Evolutionary conservation across 2,329 filamentous ascomycete species (phyloP), one percentile per base, ranked within the genome.

Genomic region (Orbilia brochopaga): DNA sequence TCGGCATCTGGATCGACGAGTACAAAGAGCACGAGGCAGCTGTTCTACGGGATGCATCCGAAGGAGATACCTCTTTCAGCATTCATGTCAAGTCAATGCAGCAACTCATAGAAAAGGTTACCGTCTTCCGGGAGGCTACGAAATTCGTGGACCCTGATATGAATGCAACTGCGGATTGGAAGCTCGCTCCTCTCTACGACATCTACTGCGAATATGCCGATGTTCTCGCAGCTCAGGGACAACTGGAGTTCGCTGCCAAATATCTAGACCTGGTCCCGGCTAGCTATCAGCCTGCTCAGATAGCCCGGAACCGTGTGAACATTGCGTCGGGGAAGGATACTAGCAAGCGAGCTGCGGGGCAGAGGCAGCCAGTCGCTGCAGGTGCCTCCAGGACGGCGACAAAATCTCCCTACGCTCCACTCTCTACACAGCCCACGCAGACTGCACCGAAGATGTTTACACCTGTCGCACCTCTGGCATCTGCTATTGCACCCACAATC

Each of bases 191-290:
- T 1, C 83, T 99, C 59, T 99, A 99, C 80, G 88, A 92, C 79
- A 96, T 96, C 81, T 99, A 99, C 78, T 88, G 90, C 27, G 94
- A 99, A 81, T 99, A 97, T 79, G 93, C 94, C 13, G 93, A 99
- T 78, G 92, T 99, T 75, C 87, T 95, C 65, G 92, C 94, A 52
- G 87, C 91, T 5, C 91, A 97, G 78, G 94, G 95, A 11, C 90
- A 95, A 76, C 82, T 99, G 60, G 84, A 87, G 32, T 86, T 92
- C 76, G 95, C 94, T 3, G 90, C 96, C 80, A 92, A 90, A 79
- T 99, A 99, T 78, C 86, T 99, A 44, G 87, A 92, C 77, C 86
- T 99, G 59, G 84, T 99, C 51, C 94, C 94, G 15, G 82, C 84
- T 44, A 87, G 88, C 74, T 97, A 96, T 79, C 88, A 91, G 42